phyloP scores from a whole-genome alignment of 164 flowering plant genomes.

The Aristolochia contorta region DNA sequence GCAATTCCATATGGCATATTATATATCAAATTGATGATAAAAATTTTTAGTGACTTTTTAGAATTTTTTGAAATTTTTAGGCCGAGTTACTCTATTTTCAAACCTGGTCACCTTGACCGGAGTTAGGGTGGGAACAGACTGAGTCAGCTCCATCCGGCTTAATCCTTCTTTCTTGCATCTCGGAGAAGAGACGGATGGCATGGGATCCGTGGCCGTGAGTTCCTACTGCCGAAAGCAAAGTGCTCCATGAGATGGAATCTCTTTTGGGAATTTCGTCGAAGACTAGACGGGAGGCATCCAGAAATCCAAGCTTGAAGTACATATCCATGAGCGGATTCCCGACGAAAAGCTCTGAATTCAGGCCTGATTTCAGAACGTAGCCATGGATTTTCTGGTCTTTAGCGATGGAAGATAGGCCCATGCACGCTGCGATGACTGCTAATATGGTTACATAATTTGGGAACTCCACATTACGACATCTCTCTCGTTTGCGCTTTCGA shows the following conservation, averaged over 20 bases:
- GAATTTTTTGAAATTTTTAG: no score
- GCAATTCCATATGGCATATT: no score
- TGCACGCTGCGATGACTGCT: constrained; percentile 34
- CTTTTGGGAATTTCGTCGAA: constrained; percentile 34
- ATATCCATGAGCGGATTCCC: constrained; percentile 49
- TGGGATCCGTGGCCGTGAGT: constrained; percentile 35
- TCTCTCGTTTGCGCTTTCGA: neutral
- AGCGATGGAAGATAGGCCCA: constrained; percentile 13
- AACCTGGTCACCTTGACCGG: no score
- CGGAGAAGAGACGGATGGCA: constrained; percentile 39
- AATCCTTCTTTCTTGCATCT: constrained; percentile 33
- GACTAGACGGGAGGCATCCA: constrained; percentile 23
- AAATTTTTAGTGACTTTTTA: no score
- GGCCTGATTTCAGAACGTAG: constrained; percentile 27
- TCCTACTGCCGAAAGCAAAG: constrained; percentile 38
- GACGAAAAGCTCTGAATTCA: constrained; percentile 18
- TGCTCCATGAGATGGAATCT: constrained; percentile 52
- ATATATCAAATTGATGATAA: no score
- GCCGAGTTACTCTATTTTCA: no score
- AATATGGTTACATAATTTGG: constrained; percentile 41
- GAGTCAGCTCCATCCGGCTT: constrained; percentile 32
- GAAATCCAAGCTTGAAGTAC: constrained; percentile 57
- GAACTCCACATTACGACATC: constrained; percentile 1
- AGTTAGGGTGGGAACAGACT: no score
- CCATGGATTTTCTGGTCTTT: constrained; percentile 36